Evolutionary conservation across 306 rosid species (phyloP).

Genomic region (Leucaena leucocephala): DNA sequence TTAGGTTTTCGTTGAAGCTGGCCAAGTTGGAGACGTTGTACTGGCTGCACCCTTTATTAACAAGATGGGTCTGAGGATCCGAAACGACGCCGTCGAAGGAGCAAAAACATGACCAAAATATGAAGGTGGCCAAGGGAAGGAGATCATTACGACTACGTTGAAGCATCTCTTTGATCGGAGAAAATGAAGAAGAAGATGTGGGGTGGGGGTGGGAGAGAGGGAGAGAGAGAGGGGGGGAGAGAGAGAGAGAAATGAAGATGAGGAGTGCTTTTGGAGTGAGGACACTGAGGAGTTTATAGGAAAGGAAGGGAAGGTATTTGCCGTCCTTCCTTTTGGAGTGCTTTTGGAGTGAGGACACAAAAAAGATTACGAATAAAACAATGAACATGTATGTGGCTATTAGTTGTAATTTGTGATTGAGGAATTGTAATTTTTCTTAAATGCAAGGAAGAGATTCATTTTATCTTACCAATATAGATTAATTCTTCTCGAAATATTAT

Average conservation of each 20-base stretch:
- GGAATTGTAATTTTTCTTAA: no score
- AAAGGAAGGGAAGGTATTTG: conserved; percentile 34
- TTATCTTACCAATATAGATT: no score
- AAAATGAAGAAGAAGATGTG: not conserved
- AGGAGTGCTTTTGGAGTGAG: not conserved
- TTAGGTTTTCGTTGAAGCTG: conserved; percentile 51
- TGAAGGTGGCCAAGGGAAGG: not conserved
- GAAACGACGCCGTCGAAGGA: conserved; percentile 22
- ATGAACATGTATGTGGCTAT: no score
- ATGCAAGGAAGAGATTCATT: no score
- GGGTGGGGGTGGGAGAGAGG: not conserved
- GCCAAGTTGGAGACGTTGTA: conserved; percentile 58
- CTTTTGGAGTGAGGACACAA: no score
- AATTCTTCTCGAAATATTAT: no score
- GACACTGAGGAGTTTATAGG: not conserved
- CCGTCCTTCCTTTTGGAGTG: not conserved
- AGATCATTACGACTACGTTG: not conserved
- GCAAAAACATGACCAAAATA: conserved; percentile 29
- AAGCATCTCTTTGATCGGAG: not conserved
- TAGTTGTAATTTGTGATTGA: no score
- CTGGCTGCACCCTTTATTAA: conserved; percentile 68
- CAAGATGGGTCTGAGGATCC: conserved; percentile 48
- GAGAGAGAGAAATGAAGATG: not conserved
- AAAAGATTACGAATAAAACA: no score
- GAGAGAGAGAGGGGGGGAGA: not conserved